phyloP scores from a whole-genome alignment of 257 asterid species.

The Solanum piurae region DNA sequence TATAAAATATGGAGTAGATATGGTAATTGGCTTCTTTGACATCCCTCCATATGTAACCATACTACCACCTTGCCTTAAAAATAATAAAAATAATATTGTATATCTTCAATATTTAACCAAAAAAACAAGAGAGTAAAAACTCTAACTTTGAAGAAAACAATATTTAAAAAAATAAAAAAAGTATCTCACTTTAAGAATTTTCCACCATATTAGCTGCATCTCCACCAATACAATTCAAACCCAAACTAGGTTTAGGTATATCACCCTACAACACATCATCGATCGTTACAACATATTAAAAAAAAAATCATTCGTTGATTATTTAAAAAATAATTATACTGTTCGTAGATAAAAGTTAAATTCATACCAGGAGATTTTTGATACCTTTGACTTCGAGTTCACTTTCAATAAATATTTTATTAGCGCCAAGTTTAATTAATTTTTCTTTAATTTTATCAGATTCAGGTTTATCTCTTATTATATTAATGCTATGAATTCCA shows the following conservation, averaged over 20 bases:
- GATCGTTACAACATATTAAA: neutral
- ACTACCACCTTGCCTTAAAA: constrained; percentile 17
- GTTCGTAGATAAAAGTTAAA: neutral
- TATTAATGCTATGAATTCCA: too few species aligned
- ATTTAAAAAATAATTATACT: too few species aligned
- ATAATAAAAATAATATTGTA: neutral
- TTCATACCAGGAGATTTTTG: constrained; percentile 60
- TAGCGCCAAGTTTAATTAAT: too few species aligned
- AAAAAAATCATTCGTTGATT: too few species aligned
- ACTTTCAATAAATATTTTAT: too few species aligned
- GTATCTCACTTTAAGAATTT: constrained; percentile 53
- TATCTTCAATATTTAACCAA: neutral
- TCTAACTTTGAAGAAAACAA: neutral
- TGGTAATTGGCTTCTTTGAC: constrained; percentile 27
- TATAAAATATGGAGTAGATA: constrained; percentile 65
- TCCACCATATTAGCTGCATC: neutral
- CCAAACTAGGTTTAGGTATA: constrained; percentile 65
- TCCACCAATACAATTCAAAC: constrained; percentile 92
- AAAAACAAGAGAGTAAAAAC: neutral
- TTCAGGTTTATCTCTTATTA: too few species aligned
- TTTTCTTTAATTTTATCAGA: too few species aligned
- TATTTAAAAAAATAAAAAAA: neutral
- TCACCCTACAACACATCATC: constrained; percentile 28
- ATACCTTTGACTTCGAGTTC: constrained; percentile 11
- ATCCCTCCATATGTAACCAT: too few species aligned